A percentile compares a stretch with the other conserved stretches of the same genome.
phyloP scores from a whole-genome alignment of 2,329 filamentous ascomycete genomes.

The Microsporum canis region DNA sequence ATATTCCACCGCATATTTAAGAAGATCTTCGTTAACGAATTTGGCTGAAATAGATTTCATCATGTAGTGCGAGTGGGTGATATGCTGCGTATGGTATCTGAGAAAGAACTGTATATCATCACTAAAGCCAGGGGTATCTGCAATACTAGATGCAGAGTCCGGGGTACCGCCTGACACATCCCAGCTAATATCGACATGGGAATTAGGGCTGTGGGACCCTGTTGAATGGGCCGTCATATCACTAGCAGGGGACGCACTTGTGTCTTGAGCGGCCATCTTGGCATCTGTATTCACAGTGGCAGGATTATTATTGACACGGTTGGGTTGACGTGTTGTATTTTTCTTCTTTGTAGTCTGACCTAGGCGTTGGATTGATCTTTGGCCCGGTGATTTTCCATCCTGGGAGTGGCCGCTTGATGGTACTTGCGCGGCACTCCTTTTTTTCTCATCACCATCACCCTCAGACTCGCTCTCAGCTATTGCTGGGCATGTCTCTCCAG shows the following conservation, averaged over 20 bases:
- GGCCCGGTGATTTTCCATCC: background rate
- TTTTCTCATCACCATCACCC: slow-evolving; percentile 37
- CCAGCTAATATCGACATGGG: slow-evolving; percentile 14
- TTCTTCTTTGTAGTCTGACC: background rate
- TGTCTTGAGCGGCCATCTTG: slow-evolving; percentile 22
- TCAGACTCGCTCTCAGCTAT: slow-evolving; percentile 41
- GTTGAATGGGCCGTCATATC: slow-evolving; percentile 33
- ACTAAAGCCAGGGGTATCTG: slow-evolving; percentile 29
- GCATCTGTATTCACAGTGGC: background rate
- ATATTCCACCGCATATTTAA: slow-evolving; percentile 61
- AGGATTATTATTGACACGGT: background rate
- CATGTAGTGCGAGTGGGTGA: slow-evolving; percentile 74
- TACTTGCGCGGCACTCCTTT: background rate
- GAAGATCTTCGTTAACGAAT: slow-evolving; percentile 62
- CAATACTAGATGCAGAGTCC: slow-evolving; percentile 13
- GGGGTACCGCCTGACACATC: slow-evolving; percentile 5
- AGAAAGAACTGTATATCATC: slow-evolving; percentile 68
- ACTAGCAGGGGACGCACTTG: slow-evolving; percentile 42
- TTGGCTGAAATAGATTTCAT: slow-evolving; percentile 57
- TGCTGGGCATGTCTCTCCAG: slow-evolving; percentile 28
- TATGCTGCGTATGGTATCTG: slow-evolving; percentile 62
- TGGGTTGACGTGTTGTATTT: background rate
- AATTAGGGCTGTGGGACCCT: slow-evolving; percentile 24
- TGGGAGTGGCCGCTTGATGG: background rate
- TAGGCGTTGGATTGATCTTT: background rate